Conservation (phyloP, 2,329 filamentous ascomycete species). For the Cucurbitaria berberidis region DNA sequence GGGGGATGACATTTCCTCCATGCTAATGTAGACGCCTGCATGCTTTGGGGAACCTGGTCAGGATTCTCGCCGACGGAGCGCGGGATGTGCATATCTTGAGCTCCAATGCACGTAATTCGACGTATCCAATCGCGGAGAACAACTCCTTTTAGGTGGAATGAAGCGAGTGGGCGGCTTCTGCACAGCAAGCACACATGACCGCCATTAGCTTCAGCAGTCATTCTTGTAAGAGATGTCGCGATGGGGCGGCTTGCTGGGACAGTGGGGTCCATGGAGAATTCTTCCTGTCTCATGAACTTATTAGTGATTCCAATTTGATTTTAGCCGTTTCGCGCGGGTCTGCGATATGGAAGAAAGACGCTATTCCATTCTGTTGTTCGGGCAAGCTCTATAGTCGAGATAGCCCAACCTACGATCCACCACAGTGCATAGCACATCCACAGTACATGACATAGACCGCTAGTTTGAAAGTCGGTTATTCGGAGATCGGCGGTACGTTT, state of each 20-base stretch:
- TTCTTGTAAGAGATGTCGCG: not conserved
- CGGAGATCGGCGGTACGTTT: constrained; percentile 2
- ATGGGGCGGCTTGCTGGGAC: not conserved
- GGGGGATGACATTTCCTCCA: constrained; percentile 1
- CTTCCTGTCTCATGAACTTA: not conserved
- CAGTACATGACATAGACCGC: constrained; percentile 5
- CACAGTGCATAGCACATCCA: constrained; percentile 8
- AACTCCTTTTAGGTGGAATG: not conserved
- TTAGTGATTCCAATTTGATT: not conserved
- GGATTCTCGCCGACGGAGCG: constrained; percentile 13
- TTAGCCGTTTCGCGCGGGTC: constrained; percentile 12
- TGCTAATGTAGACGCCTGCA: constrained; percentile 10
- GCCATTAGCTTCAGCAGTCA: constrained; percentile 1
- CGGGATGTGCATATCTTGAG: constrained; percentile 16
- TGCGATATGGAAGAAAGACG: constrained; percentile 6
- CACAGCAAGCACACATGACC: not conserved
- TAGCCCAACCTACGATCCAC: constrained; percentile 5
- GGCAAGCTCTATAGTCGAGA: constrained; percentile 10
- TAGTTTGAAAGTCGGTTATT: constrained; percentile 2
- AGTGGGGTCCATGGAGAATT: too few relatives aligned
- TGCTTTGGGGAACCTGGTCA: constrained; percentile 16
- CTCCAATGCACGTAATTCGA: constrained; percentile 4
- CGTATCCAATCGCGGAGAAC: constrained; percentile 13
- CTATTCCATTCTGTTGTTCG: constrained; percentile 13
- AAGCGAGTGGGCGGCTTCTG: not conserved